Percentiles rank a stretch among this genome's conserved stretches.
Conservation (phyloP, 768 basidiomycete species). For the Tylopilus rubrobrunneus region DNA sequence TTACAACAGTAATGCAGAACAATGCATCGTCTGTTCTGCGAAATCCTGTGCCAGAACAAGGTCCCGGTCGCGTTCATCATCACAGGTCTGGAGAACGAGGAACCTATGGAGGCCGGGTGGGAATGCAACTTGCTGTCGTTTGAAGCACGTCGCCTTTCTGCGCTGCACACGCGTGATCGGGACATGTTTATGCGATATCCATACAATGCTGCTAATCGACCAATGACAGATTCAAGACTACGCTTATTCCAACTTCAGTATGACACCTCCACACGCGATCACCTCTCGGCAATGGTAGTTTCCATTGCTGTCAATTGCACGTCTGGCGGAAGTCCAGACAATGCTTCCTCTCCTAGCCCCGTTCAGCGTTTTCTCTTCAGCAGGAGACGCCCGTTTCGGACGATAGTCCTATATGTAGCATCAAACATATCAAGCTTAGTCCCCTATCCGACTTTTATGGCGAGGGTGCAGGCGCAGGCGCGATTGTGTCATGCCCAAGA, state of each 20-base stretch:
- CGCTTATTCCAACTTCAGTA: constrained; percentile 92
- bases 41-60: constrained; percentile 28
- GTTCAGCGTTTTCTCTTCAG: constrained; percentile 41
- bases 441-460: constrained; percentile 57
- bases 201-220: constrained; percentile 25
- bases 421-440: constrained; percentile 79
- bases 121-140: constrained; percentile 31
- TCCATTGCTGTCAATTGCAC: constrained; percentile 83
- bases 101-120: constrained; percentile 34
- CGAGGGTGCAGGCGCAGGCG: constrained; percentile 45
- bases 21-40: constrained; percentile 31
- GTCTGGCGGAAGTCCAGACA: constrained; percentile 50
- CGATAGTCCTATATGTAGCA: constrained; percentile 60
- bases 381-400: constrained; percentile 40
- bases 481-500: constrained; percentile 47
- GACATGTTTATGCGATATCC: not conserved
- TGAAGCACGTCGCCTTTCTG: constrained; percentile 21
- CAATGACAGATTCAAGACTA: constrained; percentile 66
- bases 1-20: constrained; percentile 26
- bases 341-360: constrained; percentile 44
- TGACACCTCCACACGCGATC: constrained; percentile 93
- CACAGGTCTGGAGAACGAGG: constrained; percentile 32
- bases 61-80: constrained; percentile 32
- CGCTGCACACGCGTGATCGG: constrained; percentile 32
- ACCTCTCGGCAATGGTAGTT: constrained; percentile 91